Evolutionary conservation across 2,329 filamentous ascomycete genomes (phyloP), one percentile per base, ranked within the genome.

Genomic region (Aspergillus oerlinghausenensis): DNA sequence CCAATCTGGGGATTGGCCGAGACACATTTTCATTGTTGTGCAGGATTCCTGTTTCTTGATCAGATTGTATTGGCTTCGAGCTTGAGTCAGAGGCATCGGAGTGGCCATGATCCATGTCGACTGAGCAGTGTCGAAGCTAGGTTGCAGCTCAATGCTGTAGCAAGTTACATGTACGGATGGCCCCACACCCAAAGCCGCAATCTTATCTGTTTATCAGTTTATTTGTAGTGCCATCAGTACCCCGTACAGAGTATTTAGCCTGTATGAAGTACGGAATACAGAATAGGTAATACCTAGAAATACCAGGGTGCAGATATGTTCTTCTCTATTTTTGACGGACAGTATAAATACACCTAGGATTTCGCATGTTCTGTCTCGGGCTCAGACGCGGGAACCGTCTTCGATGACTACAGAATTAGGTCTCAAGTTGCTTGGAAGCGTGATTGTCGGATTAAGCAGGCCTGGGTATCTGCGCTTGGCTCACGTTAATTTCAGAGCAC

Each of bases 91-190:
- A 65, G 38, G 61, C 56, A 51, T 63, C 61, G 48, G 61, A 60
- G 50, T 52, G 50, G 55, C 56, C 67, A 69, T 70, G 61, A 56
- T 68, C 67, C 71, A 73, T 73, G 40, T 63, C 71, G 63, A 60
- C 52, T 55, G 56, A 52, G 54, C 55, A 54, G 49, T 47, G 57
- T 52, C 35, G 51, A 43, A 26, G 25, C 26, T 5, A 17, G 32
- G 52, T 49, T 51, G 48, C 21, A 51, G 23, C 43, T 35, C 29
- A 55, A 54, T 52, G 45, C 28, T 28, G 50, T 38, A 52, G 52
- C 59, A 52, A 43, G 51, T 55, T 42, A 47, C 60, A 62, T 60
- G 55, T 51, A 54, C 48, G 48, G 52, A 29, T 42, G 8, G 32
- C 32, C 54, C 54, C 50, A 52, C 56, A 49, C 51, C 54, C 29